Percentiles rank a stretch among this genome's conserved stretches.
These are phyloP conservation scores for Tetrapisispora nanseiensis DNA, from an alignment of 805 yeast genomes.

Conservation along the genomic window DNA sequence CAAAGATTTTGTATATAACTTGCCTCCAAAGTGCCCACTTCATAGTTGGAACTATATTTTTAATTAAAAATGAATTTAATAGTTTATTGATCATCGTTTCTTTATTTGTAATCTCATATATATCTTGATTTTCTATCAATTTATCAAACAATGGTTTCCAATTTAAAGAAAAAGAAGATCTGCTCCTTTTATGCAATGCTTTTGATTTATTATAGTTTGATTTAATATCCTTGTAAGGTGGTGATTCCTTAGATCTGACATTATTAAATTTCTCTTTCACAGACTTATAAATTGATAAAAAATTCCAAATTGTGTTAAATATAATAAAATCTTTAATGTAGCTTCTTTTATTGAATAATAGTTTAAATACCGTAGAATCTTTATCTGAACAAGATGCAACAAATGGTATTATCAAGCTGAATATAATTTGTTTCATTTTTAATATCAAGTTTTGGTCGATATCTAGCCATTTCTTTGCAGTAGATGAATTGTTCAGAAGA, in stretches of 20 bases:
- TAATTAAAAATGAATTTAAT: slow-evolving; percentile 15
- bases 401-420: slow-evolving; percentile 12
- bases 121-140: slow-evolving; percentile 11
- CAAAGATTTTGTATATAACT: slow-evolving; percentile 6
- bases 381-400: slow-evolving; percentile 3
- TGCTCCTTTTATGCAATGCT: slow-evolving; percentile 1
- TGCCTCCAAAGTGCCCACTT: slow-evolving; percentile 26
- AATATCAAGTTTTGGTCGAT: slow-evolving; percentile 3
- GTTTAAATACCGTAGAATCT: slow-evolving; percentile 1
- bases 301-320: slow-evolving; percentile 14
- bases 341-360: slow-evolving; percentile 12
- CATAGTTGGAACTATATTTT: slow-evolving; percentile 15
- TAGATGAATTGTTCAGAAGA: background rate
- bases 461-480: background rate
- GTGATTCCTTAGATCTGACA: background rate
- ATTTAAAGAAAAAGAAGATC: slow-evolving; percentile 10
- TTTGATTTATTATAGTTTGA: background rate
- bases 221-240: background rate
- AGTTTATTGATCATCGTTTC: slow-evolving; percentile 13
- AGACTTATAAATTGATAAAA: slow-evolving; percentile 8
- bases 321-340: slow-evolving; percentile 11
- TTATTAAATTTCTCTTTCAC: background rate
- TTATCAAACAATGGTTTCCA: slow-evolving; percentile 17
- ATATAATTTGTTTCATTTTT: slow-evolving; percentile 7
- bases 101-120: slow-evolving; percentile 16